These are phyloP conservation scores for Drosera spatulata DNA, from an alignment of 179 eudicot genomes.

Conservation along the genomic window DNA sequence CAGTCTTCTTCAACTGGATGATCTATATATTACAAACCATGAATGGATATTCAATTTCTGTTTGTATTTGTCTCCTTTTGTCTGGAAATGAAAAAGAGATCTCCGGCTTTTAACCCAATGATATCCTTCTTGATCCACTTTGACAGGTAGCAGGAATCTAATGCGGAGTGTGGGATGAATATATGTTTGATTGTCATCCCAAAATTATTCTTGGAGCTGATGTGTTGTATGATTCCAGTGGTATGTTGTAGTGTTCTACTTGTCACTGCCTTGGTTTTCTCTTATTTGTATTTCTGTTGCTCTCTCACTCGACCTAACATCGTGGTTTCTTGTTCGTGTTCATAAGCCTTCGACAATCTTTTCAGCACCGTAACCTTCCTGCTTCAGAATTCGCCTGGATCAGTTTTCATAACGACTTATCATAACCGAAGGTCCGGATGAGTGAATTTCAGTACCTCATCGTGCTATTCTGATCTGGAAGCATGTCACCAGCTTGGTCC, in stretches of 20 bases:
- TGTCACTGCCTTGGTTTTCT: background rate
- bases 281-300: background rate
- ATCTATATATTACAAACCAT: background rate
- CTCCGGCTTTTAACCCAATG: too few relatives aligned
- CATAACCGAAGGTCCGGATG: slow-evolving; percentile 70
- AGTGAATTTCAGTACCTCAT: background rate
- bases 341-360: slow-evolving; percentile 75
- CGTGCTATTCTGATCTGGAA: background rate
- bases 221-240: slow-evolving; percentile 69
- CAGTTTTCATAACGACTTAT: slow-evolving; percentile 81
- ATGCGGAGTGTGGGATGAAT: slow-evolving; percentile 86
- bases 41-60: too few relatives aligned
- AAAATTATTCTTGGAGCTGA: slow-evolving; percentile 86
- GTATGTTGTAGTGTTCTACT: slow-evolving; percentile 17
- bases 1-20: background rate
- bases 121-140: too few relatives aligned
- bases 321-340: slow-evolving; percentile 4
- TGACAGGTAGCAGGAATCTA: slow-evolving; percentile 65
- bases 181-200: slow-evolving; percentile 46
- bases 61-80: too few relatives aligned
- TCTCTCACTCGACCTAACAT: too few relatives aligned
- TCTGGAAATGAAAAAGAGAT: too few relatives aligned
- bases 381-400: slow-evolving; percentile 59
- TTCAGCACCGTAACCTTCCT: slow-evolving; percentile 84
- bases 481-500: background rate